Conservation (phyloP, 1,284 basidiomycete species). For the Ustilago trichophora region DNA sequence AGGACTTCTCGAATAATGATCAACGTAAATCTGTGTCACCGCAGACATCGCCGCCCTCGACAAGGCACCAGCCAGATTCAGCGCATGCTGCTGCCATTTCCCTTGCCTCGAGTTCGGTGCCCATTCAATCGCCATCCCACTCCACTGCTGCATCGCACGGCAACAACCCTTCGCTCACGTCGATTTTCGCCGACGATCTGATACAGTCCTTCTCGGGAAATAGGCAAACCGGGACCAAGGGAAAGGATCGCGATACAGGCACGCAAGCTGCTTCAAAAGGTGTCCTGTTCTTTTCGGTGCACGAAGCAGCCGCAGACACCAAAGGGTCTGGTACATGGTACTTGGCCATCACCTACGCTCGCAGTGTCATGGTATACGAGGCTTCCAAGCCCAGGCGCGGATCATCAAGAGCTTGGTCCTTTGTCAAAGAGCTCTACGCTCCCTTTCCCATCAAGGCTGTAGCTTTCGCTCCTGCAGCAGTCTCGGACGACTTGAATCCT, state of each 20-base stretch:
- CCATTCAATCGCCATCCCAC: conserved; percentile 29
- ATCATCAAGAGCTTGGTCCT: conserved; percentile 44
- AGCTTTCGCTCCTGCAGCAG: conserved; percentile 37
- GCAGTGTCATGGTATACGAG: conserved; percentile 53
- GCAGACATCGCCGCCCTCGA: conserved; percentile 5
- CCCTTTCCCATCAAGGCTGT: conserved; percentile 47
- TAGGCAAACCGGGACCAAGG: conserved; percentile 20
- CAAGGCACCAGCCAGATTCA: conserved; percentile 10
- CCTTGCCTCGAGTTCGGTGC: conserved; percentile 45
- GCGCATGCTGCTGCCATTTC: conserved; percentile 24
- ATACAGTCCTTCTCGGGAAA: conserved; percentile 17
- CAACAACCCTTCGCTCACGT: conserved; percentile 30
- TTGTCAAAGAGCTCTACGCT: conserved; percentile 51
- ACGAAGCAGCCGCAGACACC: conserved; percentile 45
- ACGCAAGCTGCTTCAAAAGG: conserved; percentile 36
- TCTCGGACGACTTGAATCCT: conserved; percentile 12
- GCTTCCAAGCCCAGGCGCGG: conserved; percentile 33
- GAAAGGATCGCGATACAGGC: conserved; percentile 28
- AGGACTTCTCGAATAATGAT: background rate
- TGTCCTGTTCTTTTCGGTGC: conserved; percentile 51
- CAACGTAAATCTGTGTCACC: background rate
- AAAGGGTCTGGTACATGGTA: conserved; percentile 57
- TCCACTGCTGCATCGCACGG: conserved; percentile 6
- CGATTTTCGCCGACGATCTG: conserved; percentile 45
- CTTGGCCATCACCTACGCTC: conserved; percentile 46